Evolutionary conservation across 768 basidiomycete species (phyloP).

Genomic region (Hysterangium stoloniferum): DNA sequence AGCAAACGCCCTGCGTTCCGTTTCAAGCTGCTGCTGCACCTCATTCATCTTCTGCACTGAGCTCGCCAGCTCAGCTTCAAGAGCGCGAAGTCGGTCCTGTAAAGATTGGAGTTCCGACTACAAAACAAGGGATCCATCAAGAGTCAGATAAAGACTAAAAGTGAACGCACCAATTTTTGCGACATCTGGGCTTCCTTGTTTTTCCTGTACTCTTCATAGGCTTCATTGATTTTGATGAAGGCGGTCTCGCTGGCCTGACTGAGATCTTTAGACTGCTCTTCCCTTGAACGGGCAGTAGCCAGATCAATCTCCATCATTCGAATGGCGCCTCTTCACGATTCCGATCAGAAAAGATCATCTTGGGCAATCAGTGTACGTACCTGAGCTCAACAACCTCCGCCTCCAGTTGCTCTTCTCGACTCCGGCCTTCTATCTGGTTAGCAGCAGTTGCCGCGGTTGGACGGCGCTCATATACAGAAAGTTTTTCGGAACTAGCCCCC

Average conservation of each 20-base stretch:
- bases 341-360: slow-evolving; percentile 37
- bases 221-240: slow-evolving; percentile 56
- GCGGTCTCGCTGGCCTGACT: slow-evolving; percentile 77
- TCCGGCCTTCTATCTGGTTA: slow-evolving; percentile 38
- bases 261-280: slow-evolving; percentile 82
- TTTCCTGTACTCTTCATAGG: slow-evolving; percentile 74
- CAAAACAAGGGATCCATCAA: not conserved
- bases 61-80: slow-evolving; percentile 44
- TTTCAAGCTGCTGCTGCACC: slow-evolving; percentile 57
- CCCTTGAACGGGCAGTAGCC: slow-evolving; percentile 58
- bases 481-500: slow-evolving; percentile 75
- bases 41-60: slow-evolving; percentile 45
- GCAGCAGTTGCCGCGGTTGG: slow-evolving; percentile 24
- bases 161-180: slow-evolving; percentile 54
- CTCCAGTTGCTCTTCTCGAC: slow-evolving; percentile 73
- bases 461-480: slow-evolving; percentile 78
- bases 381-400: slow-evolving; percentile 79
- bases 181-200: slow-evolving; percentile 64
- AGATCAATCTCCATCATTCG: slow-evolving; percentile 77
- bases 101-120: slow-evolving; percentile 61
- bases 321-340: slow-evolving; percentile 32
- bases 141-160: not conserved
- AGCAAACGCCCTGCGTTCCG: slow-evolving; percentile 61
- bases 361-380: slow-evolving; percentile 30
- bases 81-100: slow-evolving; percentile 49